A percentile compares a stretch with the other conserved stretches of the same genome.
These are phyloP conservation scores for Chytriomyces confervae DNA, from an alignment of 192 early-diverging fungal species.

Conservation along the genomic window DNA sequence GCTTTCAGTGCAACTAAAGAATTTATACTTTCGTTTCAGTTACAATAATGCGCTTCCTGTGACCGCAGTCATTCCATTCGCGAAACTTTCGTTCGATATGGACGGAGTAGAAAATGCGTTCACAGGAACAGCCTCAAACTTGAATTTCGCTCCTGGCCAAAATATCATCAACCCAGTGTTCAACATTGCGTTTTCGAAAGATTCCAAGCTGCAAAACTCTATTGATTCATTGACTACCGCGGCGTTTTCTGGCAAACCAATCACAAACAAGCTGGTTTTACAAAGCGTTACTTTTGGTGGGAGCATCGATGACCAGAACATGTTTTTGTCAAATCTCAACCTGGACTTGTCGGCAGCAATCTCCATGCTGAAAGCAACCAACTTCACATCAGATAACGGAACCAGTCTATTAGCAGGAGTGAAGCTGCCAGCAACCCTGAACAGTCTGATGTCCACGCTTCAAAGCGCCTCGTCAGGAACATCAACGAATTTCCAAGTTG, in stretches of 20 bases:
- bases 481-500: neutral
- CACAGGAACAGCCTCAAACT: neutral
- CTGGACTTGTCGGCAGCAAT: neutral
- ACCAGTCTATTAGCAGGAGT: neutral
- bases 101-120: neutral
- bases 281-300: neutral
- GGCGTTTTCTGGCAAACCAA: neutral
- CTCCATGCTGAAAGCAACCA: neutral
- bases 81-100: neutral
- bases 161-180: neutral
- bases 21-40: neutral
- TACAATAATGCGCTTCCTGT: neutral
- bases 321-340: neutral
- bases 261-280: neutral
- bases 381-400: neutral
- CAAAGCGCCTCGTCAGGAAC: neutral
- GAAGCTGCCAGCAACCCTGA: constrained; percentile 8
- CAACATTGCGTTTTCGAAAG: neutral
- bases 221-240: neutral
- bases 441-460: neutral
- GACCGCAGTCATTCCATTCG: neutral
- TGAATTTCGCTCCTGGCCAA: neutral
- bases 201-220: constrained; percentile 3
- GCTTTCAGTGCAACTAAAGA: too few relatives aligned
- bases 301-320: neutral